Base-by-base conservation (phyloP, 495 filamentous ascomycete species). In the Xylaria venustula region DNA sequence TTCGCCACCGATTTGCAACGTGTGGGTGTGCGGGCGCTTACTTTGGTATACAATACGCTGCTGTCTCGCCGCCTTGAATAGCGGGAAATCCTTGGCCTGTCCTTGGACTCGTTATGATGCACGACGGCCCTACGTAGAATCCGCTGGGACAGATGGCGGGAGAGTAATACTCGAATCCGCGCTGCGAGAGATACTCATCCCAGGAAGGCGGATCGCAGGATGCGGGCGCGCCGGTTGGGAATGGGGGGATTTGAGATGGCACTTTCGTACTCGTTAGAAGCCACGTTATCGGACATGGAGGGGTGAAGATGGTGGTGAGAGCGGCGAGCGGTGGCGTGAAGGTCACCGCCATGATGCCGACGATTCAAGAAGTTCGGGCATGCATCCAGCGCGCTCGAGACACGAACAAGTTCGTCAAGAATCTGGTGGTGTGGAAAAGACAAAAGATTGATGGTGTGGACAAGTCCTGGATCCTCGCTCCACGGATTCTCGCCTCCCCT, bases 131-230 rank as follows among this genome's bases (percentile, higher is more conserved):
- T 36, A 70, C 71, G n/a, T 37, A 59, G 51, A 79, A 77, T 7
- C 74, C 75, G 15, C 30, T 59, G 6, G 75, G 75, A 49, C 77
- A 79, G 55, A 78, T 73, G 34, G 75, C 75, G 0, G 77, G 77
- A 14, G 77, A 78, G 60, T 76, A 79, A 50, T 70, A 77, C 7
- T 66, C 66, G 32, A 77, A 77, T 4, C 76, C 75, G 6, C 63
- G 64, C 15, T 66, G 58, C 4, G 63, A 57, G 26, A 79, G 54
- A 58, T 74, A 71, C 14, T 66, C 32, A 2, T 9, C 23, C 74
- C 73, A 79, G 4, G 54, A 48, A 3, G 75, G 75, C 25, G 75
- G 76, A 61, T 76, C 70, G 55, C 75, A 77, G 0, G 69, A 71
- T 1, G 60, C 40, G 9, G 75, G 68, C 1, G 71, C 74, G 17